phyloP scores from a whole-genome alignment of 2,329 filamentous ascomycete species.

The Rhynchosporium agropyri region DNA sequence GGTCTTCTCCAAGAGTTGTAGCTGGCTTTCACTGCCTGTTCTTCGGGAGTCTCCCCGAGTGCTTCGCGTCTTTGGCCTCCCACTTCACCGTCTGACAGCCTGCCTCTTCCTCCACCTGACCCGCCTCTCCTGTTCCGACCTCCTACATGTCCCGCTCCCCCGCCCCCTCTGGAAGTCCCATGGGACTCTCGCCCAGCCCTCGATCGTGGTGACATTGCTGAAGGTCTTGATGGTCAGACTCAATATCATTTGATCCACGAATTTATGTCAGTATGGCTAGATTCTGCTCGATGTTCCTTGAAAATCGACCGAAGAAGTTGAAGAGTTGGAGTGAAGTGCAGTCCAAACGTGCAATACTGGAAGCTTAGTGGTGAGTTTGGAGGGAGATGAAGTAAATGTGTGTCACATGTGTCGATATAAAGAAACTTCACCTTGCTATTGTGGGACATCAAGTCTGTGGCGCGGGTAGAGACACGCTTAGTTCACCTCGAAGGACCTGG shows the following conservation, averaged over 20 bases:
- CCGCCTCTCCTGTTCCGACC: slow-evolving; percentile 1
- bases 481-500: no score
- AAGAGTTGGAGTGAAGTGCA: no score
- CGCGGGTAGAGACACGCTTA: no score
- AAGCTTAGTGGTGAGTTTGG: no score
- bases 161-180: slow-evolving; percentile 20
- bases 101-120: not conserved
- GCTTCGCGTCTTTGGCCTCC: slow-evolving; percentile 11
- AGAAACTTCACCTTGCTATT: no score
- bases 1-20: slow-evolving; percentile 29
- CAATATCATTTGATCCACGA: not conserved
- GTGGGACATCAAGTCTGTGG: no score
- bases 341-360: no score
- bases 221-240: not conserved
- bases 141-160: slow-evolving; percentile 14
- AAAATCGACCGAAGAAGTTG: not conserved
- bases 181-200: not conserved
- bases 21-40: slow-evolving; percentile 16
- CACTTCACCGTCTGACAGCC: slow-evolving; percentile 9
- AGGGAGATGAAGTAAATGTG: no score
- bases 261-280: not conserved
- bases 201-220: slow-evolving; percentile 1
- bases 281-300: not conserved
- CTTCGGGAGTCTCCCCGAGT: slow-evolving; percentile 25
- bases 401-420: no score